These are phyloP conservation scores for Triticum aestivum DNA, from an alignment of 176 grass and related monocot genomes.

Conservation along the genomic window DNA sequence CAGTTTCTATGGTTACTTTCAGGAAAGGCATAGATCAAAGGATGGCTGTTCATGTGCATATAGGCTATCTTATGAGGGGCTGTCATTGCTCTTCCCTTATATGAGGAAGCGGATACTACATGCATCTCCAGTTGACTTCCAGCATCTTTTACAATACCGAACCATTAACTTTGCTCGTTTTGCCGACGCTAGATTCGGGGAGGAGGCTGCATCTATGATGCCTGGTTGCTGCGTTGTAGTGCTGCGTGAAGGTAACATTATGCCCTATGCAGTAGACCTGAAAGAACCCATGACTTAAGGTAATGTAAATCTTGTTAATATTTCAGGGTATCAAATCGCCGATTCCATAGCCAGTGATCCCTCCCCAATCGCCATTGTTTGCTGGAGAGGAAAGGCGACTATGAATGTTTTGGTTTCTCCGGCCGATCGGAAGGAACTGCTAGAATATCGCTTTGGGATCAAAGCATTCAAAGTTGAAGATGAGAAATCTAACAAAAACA, in stretches of 20 bases:
- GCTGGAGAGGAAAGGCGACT: constrained; percentile 94
- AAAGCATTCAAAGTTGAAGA: constrained; percentile 2
- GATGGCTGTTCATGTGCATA: constrained; percentile 74
- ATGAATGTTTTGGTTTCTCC: constrained; percentile 85
- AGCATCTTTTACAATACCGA: constrained; percentile 64
- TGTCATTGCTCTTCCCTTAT: constrained; percentile 73
- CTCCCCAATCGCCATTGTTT: constrained; percentile 69
- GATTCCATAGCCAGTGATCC: constrained; percentile 43
- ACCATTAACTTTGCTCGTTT: constrained; percentile 74
- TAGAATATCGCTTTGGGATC: constrained; percentile 48
- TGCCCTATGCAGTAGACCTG: not conserved
- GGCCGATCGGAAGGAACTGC: constrained; percentile 68
- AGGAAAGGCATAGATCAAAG: constrained; percentile 90
- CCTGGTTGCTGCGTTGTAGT: constrained; percentile 82
- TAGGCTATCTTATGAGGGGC: constrained; percentile 79
- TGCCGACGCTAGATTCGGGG: constrained; percentile 40
- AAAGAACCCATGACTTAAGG: not conserved
- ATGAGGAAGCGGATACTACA: constrained; percentile 61
- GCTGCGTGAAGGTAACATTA: constrained; percentile 57
- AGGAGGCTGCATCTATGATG: constrained; percentile 52
- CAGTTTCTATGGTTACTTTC: not conserved
- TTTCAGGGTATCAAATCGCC: constrained; percentile 38
- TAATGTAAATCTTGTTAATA: constrained; percentile 13
- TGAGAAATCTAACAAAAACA: not conserved
- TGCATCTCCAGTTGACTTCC: constrained; percentile 63